Evolutionary conservation across 805 yeast genomes (phyloP), one percentile per base, ranked within the genome.

Genomic region (Nakazawaea ishiwadae): DNA sequence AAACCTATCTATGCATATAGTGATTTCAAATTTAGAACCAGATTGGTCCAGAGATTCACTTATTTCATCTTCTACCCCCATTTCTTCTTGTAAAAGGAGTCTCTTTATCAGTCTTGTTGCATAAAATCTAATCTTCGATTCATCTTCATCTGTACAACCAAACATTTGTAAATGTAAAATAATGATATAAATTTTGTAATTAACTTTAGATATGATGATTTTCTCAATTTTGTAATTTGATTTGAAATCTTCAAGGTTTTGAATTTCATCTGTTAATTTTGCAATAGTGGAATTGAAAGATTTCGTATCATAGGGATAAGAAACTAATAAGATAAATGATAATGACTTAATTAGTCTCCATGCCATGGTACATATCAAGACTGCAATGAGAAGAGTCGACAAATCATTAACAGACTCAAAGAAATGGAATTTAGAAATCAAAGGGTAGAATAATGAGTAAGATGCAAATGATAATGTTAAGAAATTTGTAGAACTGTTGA

Each of bases 91-190:
- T 7, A 39, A 31, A 43, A 73, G 47, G 12, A 63, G 54, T 12
- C 57, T 60, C 31, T 61, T 54, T 4, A 79, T 60, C 6, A 75
- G 58, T 26, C 71, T 62, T 31, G 62, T 58, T 2, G 73, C 60
- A 44, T 79, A 79, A 45, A 68, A 70, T 32, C 84, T 56, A 26
- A 84, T 52, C 24, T 67, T 60, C 1, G 77, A 58, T 55, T 84
- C 91, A 35, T 83, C 89, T 42, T 82, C 86, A 47, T 76, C 77
- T 4, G 84, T 75, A 1, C 81, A 84, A n/a, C 90, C 90, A 35
- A 63, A 59, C 83, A 84, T 78, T 16, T 57, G 59, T 3, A 84
- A 49, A 42, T 65, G 70, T 14, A 81, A 47, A 3, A 86, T 71
- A 2, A 81, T 75, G 18, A 84, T 68, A 49, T 70, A 77, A 4